These are phyloP conservation scores for Geotrichum candidum DNA, from an alignment of 1,139 yeast genomes.

Conservation along the genomic window DNA sequence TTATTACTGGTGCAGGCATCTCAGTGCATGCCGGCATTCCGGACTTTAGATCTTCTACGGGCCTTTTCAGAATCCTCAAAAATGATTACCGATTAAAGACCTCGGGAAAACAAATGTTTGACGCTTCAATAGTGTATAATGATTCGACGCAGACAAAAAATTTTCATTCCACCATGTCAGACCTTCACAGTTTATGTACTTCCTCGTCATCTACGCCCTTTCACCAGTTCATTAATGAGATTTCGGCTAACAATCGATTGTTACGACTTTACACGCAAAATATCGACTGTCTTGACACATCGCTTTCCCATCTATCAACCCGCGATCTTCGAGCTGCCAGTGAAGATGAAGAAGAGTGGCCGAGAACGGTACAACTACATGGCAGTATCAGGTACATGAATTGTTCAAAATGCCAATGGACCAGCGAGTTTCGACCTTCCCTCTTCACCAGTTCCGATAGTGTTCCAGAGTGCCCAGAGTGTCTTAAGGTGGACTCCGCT, in stretches of 20 bases:
- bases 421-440: slow-evolving; percentile 39
- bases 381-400: slow-evolving; percentile 67
- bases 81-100: slow-evolving; percentile 35
- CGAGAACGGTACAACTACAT: slow-evolving; percentile 68
- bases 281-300: slow-evolving; percentile 44
- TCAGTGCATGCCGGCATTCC: slow-evolving; percentile 90
- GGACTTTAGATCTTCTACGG: slow-evolving; percentile 75
- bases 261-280: slow-evolving; percentile 53
- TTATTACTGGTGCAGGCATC: slow-evolving; percentile 80
- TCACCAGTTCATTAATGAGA: slow-evolving; percentile 53
- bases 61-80: slow-evolving; percentile 63
- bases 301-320: slow-evolving; percentile 44
- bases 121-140: slow-evolving; percentile 61
- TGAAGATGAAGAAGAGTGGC: slow-evolving; percentile 46
- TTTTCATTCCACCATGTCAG: slow-evolving; percentile 69
- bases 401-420: slow-evolving; percentile 67
- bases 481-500: slow-evolving; percentile 47
- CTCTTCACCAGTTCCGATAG: slow-evolving; percentile 29
- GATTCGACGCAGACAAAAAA: slow-evolving; percentile 52
- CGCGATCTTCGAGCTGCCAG: slow-evolving; percentile 24
- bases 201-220: slow-evolving; percentile 66
- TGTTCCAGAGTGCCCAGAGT: slow-evolving; percentile 53
- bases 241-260: slow-evolving; percentile 58
- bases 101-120: slow-evolving; percentile 74
- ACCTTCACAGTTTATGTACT: slow-evolving; percentile 50